Conservation (phyloP, 345 rosid species). For the Bretschneidera sinensis region DNA sequence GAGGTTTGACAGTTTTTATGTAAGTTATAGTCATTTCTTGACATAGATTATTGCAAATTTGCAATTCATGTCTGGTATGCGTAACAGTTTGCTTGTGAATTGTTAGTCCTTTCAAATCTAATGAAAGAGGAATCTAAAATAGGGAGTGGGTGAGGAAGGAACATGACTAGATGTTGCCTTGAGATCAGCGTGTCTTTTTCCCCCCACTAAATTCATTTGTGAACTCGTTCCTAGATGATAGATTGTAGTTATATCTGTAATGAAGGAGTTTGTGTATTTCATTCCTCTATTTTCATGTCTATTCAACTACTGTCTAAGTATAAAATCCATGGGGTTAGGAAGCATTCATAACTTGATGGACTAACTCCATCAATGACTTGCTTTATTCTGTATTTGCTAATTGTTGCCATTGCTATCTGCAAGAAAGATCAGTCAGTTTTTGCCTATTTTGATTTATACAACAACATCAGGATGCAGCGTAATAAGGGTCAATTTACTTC, state of each 20-base stretch:
- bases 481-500: conserved; percentile 98
- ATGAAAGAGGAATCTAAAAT: no score
- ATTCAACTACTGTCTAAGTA: not conserved
- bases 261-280: not conserved
- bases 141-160: not conserved
- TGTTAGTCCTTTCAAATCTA: no score
- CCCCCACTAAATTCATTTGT: not conserved
- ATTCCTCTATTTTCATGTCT: not conserved
- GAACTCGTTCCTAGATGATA: not conserved
- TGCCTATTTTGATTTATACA: not conserved
- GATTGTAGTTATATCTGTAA: not conserved
- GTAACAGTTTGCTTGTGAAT: no score
- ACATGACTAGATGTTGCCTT: not conserved
- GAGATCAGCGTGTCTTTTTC: not conserved
- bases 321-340: not conserved
- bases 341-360: not conserved
- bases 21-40: no score
- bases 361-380: not conserved
- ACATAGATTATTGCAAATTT: no score
- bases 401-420: not conserved
- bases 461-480: conserved; percentile 76
- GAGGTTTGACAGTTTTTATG: no score
- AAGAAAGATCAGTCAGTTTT: not conserved
- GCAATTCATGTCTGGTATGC: no score
- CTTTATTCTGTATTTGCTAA: no score